phyloP scores from a whole-genome alignment of 305 asterid genomes.

The Plantago rigida region DNA sequence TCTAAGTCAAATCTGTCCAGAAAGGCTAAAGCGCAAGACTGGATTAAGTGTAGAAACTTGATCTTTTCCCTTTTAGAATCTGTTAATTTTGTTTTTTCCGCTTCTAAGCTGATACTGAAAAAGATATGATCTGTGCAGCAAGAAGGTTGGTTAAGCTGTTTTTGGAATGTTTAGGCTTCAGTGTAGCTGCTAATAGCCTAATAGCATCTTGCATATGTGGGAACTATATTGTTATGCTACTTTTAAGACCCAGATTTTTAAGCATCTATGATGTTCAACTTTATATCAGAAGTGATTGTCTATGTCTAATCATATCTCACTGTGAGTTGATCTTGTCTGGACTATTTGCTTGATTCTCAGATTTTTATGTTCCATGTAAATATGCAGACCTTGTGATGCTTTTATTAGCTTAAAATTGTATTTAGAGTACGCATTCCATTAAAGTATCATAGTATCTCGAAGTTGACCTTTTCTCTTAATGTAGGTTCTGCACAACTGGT shows the following conservation, averaged over 20 bases:
- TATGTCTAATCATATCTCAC: neutral
- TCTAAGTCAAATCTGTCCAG: no score
- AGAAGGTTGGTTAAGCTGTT: no score
- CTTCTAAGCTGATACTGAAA: no score
- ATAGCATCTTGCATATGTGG: neutral
- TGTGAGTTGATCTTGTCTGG: neutral
- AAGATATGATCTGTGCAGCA: no score
- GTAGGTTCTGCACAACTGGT: slow-evolving; percentile 90
- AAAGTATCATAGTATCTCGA: neutral
- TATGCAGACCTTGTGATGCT: no score
- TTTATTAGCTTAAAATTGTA: no score
- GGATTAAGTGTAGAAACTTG: no score
- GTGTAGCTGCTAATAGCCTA: neutral
- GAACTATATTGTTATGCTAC: neutral
- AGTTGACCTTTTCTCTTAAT: slow-evolving; percentile 18
- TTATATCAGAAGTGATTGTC: neutral
- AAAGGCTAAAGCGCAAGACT: no score
- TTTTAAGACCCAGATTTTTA: neutral
- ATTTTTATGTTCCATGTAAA: neutral
- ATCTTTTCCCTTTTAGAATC: no score
- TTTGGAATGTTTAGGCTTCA: no score
- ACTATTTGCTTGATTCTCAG: neutral
- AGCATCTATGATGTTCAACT: neutral
- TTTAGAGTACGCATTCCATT: no score
- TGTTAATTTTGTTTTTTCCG: no score